phyloP scores from a whole-genome alignment of 768 basidiomycete genomes.

The Leccinellum rugosiceps region DNA sequence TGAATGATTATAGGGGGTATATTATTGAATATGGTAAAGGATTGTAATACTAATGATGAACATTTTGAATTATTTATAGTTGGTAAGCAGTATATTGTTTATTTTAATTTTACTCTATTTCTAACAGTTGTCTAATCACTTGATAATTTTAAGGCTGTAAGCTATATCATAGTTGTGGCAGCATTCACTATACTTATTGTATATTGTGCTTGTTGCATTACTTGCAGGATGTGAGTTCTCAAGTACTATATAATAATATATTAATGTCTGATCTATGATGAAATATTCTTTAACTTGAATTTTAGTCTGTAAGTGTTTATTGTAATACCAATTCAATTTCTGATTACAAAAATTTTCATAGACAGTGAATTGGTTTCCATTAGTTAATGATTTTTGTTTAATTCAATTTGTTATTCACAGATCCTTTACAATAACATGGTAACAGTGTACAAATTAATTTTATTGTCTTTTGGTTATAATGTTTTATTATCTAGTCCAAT shows the following conservation, averaged over 20 bases:
- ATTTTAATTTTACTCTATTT: not conserved
- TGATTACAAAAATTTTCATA: not conserved
- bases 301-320: not conserved
- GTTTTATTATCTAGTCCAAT: not conserved
- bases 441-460: not conserved
- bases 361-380: not conserved
- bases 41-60: not conserved
- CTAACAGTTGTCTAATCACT: too few relatives aligned
- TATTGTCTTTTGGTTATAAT: not conserved
- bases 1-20: not conserved
- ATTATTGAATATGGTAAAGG: not conserved
- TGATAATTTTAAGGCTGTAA: not conserved
- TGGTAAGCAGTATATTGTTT: not conserved
- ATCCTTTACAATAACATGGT: not conserved
- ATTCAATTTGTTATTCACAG: not conserved
- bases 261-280: not conserved
- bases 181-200: not conserved
- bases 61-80: not conserved
- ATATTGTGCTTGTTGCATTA: not conserved
- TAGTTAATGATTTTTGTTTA: not conserved
- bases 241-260: not conserved
- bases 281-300: not conserved
- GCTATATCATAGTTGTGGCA: not conserved
- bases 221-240: not conserved
- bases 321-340: not conserved